Conservation (phyloP, 2,329 filamentous ascomycete genomes). For the Mycosphaerella arachidis region DNA sequence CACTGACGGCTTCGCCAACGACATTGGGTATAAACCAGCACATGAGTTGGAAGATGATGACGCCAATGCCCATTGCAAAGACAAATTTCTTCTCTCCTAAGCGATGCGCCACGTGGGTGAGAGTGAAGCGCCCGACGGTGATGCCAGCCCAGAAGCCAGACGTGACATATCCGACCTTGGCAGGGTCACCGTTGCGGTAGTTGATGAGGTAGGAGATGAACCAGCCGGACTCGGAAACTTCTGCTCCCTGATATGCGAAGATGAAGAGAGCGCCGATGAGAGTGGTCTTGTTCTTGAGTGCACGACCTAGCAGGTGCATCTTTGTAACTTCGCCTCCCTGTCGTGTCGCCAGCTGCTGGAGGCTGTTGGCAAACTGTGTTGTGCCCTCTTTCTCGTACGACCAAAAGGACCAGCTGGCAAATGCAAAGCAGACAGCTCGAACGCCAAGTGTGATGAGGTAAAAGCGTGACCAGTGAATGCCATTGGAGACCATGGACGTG, state of each 20-base stretch:
- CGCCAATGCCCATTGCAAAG: conserved; percentile 56
- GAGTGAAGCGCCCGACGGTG: conserved; percentile 54
- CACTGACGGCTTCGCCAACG: conserved; percentile 47
- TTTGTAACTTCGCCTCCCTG: conserved; percentile 44
- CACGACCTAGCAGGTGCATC: conserved; percentile 48
- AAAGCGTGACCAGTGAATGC: conserved; percentile 64
- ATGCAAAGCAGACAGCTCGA: conserved; percentile 52
- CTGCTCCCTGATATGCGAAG: conserved; percentile 80
- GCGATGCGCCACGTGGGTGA: conserved; percentile 61
- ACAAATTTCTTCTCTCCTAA: conserved; percentile 70
- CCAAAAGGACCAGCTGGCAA: conserved; percentile 65
- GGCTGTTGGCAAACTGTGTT: conserved; percentile 39
- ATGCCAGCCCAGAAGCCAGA: conserved; percentile 59
- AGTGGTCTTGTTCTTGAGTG: conserved; percentile 55
- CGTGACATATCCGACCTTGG: conserved; percentile 73
- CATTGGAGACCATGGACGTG: conserved; percentile 63
- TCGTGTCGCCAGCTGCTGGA: conserved; percentile 42
- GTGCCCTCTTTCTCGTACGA: conserved; percentile 61
- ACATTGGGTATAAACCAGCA: conserved; percentile 55
- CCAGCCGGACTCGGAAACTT: conserved; percentile 82
- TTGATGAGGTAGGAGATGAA: conserved; percentile 79
- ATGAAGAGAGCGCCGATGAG: conserved; percentile 75
- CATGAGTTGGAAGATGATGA: conserved; percentile 66
- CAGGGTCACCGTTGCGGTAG: conserved; percentile 64
- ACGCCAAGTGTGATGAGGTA: conserved; percentile 64